Conservation (phyloP, 2,329 filamentous ascomycete genomes). For the Cercospora brassicicola region DNA sequence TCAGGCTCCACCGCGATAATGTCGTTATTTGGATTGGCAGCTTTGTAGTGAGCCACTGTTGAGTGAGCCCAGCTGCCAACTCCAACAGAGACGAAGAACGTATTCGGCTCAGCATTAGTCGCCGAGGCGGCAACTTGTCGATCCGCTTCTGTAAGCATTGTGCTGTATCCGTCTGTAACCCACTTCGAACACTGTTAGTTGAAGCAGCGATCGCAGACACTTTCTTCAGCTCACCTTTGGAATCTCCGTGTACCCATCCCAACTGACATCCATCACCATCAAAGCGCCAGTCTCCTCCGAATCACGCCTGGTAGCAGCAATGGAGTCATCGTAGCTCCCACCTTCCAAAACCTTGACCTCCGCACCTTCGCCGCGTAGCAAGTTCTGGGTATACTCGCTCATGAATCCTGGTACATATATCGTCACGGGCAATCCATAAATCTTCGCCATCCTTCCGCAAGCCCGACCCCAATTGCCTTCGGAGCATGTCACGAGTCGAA, state of each 20-base stretch:
- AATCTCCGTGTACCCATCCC: constrained; percentile 65
- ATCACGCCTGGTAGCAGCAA: constrained; percentile 53
- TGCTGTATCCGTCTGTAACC: constrained; percentile 76
- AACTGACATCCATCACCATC: constrained; percentile 68
- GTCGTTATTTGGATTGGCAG: constrained; percentile 27
- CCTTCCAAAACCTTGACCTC: constrained; percentile 53
- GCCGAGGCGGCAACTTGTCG: constrained; percentile 53
- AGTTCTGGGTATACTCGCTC: constrained; percentile 52
- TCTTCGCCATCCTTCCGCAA: constrained; percentile 65
- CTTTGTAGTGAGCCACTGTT: constrained; percentile 65
- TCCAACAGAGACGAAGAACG: constrained; percentile 66
- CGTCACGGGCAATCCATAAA: constrained; percentile 56
- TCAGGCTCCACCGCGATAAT: constrained; percentile 72
- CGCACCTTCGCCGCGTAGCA: constrained; percentile 65
- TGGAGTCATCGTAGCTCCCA: constrained; percentile 65
- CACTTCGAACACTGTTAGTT: constrained; percentile 47
- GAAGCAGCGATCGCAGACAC: background rate
- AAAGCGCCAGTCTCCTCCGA: constrained; percentile 48
- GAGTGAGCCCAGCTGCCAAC: constrained; percentile 73
- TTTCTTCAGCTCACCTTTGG: constrained; percentile 51
- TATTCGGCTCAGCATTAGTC: constrained; percentile 42
- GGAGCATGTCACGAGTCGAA: constrained; percentile 63
- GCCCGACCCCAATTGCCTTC: constrained; percentile 78
- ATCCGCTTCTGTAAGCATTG: constrained; percentile 69
- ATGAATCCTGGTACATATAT: constrained; percentile 66